Conservation (phyloP, 345 rosid genomes). For the Murraya paniculata region DNA sequence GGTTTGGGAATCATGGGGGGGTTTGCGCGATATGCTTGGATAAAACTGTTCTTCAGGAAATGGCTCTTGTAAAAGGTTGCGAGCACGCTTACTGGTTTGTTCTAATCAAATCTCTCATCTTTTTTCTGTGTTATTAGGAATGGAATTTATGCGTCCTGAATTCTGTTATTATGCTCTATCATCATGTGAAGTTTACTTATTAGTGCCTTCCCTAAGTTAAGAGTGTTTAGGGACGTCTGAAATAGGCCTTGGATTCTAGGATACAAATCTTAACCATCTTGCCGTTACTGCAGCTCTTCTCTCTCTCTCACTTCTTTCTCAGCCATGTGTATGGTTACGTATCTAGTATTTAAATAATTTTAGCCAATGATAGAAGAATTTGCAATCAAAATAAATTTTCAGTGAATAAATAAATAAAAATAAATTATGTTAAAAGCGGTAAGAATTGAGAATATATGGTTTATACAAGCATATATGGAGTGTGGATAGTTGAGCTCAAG, state of each 20-base stretch:
- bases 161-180: neutral
- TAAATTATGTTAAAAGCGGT: too few relatives aligned
- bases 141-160: neutral
- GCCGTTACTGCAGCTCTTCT: neutral
- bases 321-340: neutral
- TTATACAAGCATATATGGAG: neutral
- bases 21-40: slow-evolving; percentile 86
- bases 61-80: slow-evolving; percentile 91
- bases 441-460: too few relatives aligned
- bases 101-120: slow-evolving; percentile 2
- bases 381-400: neutral
- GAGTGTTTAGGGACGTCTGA: neutral
- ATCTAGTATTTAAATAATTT: neutral
- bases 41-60: slow-evolving; percentile 76
- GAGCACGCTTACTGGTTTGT: slow-evolving; percentile 97
- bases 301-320: neutral
- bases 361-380: neutral
- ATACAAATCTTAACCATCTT: neutral
- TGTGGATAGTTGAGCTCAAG: neutral
- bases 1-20: slow-evolving; percentile 65
- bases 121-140: neutral
- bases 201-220: neutral
- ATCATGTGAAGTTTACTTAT: neutral
- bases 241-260: neutral
- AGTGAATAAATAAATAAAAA: neutral